These are phyloP conservation scores for Nannizzia gypsea DNA, from an alignment of 2,329 filamentous ascomycete genomes.

Conservation along the genomic window DNA sequence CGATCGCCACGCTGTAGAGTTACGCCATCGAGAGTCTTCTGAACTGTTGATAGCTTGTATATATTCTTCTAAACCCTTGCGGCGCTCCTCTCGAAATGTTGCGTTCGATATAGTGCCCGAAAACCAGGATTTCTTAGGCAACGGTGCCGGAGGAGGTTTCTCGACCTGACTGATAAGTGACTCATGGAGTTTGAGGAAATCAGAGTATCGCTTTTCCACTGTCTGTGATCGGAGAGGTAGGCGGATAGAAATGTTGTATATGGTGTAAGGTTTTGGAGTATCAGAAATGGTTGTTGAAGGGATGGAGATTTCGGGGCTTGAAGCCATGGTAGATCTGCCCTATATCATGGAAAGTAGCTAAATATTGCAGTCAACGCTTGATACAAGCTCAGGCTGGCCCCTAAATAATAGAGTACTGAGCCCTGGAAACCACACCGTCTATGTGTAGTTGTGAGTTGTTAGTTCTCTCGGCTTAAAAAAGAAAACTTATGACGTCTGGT, in stretches of 20 bases:
- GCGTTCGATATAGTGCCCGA: constrained; percentile 45
- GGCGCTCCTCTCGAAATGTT: constrained; percentile 45
- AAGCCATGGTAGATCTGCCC: constrained; percentile 20
- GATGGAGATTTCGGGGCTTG: constrained; percentile 27
- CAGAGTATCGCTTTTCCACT: constrained; percentile 52
- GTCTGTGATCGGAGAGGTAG: constrained; percentile 49
- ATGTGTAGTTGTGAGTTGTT: no score
- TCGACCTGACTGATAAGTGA: constrained; percentile 41
- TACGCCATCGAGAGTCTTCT: constrained; percentile 47
- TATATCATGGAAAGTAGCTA: not conserved
- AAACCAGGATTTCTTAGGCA: constrained; percentile 52
- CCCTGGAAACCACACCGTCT: no score
- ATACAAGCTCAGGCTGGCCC: not conserved
- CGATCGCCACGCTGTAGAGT: constrained; percentile 43
- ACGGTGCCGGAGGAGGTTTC: constrained; percentile 40
- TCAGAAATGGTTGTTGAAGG: constrained; percentile 35
- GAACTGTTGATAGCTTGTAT: constrained; percentile 46
- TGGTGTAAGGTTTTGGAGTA: constrained; percentile 39
- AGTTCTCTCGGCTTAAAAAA: not conserved
- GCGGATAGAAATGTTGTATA: constrained; percentile 50
- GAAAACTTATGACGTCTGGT: not conserved
- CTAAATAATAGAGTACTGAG: no score
- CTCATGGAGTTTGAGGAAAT: constrained; percentile 47
- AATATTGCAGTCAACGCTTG: not conserved
- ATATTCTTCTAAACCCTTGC: constrained; percentile 46